Evolutionary conservation across 805 yeast genomes (phyloP).

Genomic region (Lachancea lanzarotensis): DNA sequence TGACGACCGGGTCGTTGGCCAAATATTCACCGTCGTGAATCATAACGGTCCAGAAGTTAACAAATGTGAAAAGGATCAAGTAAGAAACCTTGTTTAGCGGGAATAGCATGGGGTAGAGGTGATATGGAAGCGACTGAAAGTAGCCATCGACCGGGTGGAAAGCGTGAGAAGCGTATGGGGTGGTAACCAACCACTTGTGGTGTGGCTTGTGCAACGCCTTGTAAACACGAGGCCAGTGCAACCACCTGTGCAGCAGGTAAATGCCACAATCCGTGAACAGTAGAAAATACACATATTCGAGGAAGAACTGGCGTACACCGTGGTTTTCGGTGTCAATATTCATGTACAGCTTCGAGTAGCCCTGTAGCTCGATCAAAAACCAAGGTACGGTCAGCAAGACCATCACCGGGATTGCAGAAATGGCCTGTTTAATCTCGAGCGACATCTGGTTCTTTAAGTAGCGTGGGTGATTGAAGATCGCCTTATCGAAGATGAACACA

Average conservation of each 20-base stretch:
- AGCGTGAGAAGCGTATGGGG: conserved; percentile 97
- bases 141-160: conserved; percentile 98
- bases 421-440: conserved; percentile 73
- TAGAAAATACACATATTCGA: conserved; percentile 72
- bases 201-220: conserved; percentile 90
- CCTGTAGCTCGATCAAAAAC: conserved; percentile 77
- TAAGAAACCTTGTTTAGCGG: conserved; percentile 87
- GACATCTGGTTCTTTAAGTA: conserved; percentile 89
- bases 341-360: conserved; percentile 74
- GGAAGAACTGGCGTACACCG: conserved; percentile 55
- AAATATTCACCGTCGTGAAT: conserved; percentile 96
- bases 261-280: conserved; percentile 93
- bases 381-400: conserved; percentile 83
- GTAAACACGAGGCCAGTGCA: conserved; percentile 90
- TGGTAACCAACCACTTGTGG: conserved; percentile 98
- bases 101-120: conserved; percentile 82
- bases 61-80: conserved; percentile 76
- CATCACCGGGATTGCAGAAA: conserved; percentile 83
- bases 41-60: conserved; percentile 97
- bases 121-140: conserved; percentile 89
- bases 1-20: conserved; percentile 87
- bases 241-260: conserved; percentile 83
- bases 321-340: conserved; percentile 55
- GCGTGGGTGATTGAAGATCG: conserved; percentile 91
- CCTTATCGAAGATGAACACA: conserved; percentile 72